Percentiles rank a stretch among this genome's conserved stretches.
phyloP scores from a whole-genome alignment of 1,139 yeast genomes.

The Martiniozyma asiatica region DNA sequence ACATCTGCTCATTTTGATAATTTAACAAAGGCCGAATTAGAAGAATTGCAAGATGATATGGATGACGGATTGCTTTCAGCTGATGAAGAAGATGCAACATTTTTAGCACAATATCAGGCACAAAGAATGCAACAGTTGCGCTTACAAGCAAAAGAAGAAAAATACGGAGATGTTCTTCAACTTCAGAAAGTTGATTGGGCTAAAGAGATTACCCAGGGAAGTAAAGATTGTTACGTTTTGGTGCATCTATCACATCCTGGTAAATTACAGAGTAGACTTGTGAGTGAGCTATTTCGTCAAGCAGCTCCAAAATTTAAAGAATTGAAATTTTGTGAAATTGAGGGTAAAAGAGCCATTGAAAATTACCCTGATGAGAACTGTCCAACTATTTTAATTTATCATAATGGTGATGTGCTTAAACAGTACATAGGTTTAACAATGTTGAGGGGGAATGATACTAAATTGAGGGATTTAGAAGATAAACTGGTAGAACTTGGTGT shows the following conservation, averaged over 20 bases:
- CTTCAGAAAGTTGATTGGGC: conserved; percentile 82
- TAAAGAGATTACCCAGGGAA: conserved; percentile 73
- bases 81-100: conserved; percentile 24
- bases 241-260: conserved; percentile 68
- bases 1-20: conserved; percentile 71
- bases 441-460: conserved; percentile 75
- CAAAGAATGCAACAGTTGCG: conserved; percentile 67
- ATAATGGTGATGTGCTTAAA: conserved; percentile 60
- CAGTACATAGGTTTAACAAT: conserved; percentile 71
- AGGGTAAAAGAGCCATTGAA: conserved; percentile 81
- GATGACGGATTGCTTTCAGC: no score
- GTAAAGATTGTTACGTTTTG: conserved; percentile 47
- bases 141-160: conserved; percentile 45
- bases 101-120: conserved; percentile 44
- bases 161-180: conserved; percentile 67
- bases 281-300: conserved; percentile 40
- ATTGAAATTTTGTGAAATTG: conserved; percentile 81
- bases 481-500: conserved; percentile 57
- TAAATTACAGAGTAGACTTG: conserved; percentile 60
- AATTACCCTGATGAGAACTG: conserved; percentile 82
- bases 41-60: no score
- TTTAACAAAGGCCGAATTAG: conserved; percentile 40
- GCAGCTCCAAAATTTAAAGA: conserved; percentile 59
- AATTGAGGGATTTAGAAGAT: conserved; percentile 54
- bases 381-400: conserved; percentile 80